These are phyloP conservation scores for Micromonas pusilla DNA, from an alignment of 139 green algal genomes.

Conservation along the genomic window DNA sequence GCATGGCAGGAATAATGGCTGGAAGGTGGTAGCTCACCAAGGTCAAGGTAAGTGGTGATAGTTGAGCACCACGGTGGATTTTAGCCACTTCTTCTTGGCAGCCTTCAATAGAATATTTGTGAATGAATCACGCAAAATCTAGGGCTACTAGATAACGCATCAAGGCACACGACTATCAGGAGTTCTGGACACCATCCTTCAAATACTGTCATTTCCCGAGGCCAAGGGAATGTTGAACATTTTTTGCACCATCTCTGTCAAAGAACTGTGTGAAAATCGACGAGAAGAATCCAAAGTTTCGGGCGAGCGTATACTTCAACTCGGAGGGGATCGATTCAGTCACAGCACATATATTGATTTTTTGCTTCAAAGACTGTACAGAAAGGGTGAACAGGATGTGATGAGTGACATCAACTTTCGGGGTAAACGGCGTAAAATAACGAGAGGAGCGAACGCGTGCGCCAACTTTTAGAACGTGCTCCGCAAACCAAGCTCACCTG, in stretches of 20 bases:
- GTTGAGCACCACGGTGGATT: background rate
- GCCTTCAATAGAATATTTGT: background rate
- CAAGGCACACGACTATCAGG: background rate
- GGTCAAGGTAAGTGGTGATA: background rate
- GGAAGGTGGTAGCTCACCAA: conserved; percentile 1
- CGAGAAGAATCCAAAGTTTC: conserved; percentile 15
- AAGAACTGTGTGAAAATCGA: conserved; percentile 15
- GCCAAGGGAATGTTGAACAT: background rate
- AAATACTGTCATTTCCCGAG: background rate
- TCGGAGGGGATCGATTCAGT: too few species aligned
- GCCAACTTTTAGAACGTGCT: too few species aligned
- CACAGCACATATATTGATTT: too few species aligned
- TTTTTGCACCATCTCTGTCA: background rate
- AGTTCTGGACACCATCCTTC: background rate
- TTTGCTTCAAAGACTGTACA: too few species aligned
- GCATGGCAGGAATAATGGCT: conserved; percentile 5
- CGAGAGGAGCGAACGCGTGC: too few species aligned
- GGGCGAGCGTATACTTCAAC: background rate
- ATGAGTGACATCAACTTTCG: too few species aligned
- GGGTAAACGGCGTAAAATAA: too few species aligned
- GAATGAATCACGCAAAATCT: background rate
- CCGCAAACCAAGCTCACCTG: too few species aligned
- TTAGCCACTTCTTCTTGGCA: background rate
- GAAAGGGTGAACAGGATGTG: too few species aligned
- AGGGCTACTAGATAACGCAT: too few species aligned